A percentile compares a stretch with the other conserved stretches of the same genome.
Evolutionary conservation across 176 grass and related monocot species (phyloP).

Genomic region (Typha latifolia): DNA sequence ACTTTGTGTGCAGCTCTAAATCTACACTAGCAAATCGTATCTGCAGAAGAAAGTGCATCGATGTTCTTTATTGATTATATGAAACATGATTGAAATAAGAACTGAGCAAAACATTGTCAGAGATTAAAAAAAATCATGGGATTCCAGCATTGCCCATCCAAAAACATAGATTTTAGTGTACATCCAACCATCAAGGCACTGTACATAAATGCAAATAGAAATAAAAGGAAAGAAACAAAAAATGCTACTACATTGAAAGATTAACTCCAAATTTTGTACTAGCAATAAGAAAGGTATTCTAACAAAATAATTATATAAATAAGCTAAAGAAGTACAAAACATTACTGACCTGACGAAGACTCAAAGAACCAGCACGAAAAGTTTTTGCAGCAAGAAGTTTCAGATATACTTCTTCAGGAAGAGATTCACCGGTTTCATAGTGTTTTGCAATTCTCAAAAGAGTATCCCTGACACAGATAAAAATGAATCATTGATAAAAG

Average conservation of each 20-base stretch:
- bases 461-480: conserved; percentile 53
- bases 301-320: background rate
- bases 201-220: too few relatives aligned
- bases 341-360: conserved; percentile 63
- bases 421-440: conserved; percentile 81
- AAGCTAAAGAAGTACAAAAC: background rate
- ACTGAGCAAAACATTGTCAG: too few relatives aligned
- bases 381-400: conserved; percentile 97
- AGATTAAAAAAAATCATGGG: too few relatives aligned
- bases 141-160: too few relatives aligned
- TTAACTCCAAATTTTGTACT: too few relatives aligned
- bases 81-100: too few relatives aligned
- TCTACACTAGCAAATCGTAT: conserved; percentile 86
- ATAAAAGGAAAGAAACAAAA: too few relatives aligned
- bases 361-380: conserved; percentile 89
- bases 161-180: too few relatives aligned
- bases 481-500: too few relatives aligned
- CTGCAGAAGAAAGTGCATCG: conserved; percentile 23
- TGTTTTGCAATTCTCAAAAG: conserved; percentile 94
- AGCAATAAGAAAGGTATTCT: background rate
- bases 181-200: too few relatives aligned
- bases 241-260: too few relatives aligned
- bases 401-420: conserved; percentile 82
- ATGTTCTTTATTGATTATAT: too few relatives aligned
- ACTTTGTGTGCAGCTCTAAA: conserved; percentile 80